Percentiles rank a stretch among this genome's conserved stretches.
phyloP scores from a whole-genome alignment of 805 yeast species.

The Sporopachydermia lactativora region DNA sequence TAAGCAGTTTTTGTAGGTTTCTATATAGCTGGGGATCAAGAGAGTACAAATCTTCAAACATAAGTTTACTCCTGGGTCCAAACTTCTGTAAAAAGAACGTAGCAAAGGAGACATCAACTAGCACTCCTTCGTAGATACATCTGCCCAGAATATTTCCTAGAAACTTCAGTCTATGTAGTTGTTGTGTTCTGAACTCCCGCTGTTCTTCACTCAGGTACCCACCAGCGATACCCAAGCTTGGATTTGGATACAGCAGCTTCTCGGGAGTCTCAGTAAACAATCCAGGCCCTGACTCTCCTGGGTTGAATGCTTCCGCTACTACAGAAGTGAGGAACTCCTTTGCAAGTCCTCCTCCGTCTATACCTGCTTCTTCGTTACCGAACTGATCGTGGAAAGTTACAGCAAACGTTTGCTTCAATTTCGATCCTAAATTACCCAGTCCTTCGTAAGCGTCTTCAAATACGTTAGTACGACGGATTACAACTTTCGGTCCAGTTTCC shows the following conservation, averaged over 20 bases:
- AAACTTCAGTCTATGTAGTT: slow-evolving; percentile 33
- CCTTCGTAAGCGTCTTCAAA: slow-evolving; percentile 60
- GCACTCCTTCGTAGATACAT: slow-evolving; percentile 70
- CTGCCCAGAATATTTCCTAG: slow-evolving; percentile 80
- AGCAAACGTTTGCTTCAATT: slow-evolving; percentile 42
- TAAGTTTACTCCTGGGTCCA: slow-evolving; percentile 28
- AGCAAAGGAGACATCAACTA: slow-evolving; percentile 75
- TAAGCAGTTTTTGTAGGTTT: slow-evolving; percentile 47
- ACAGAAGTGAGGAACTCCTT: slow-evolving; percentile 77
- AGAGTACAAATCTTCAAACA: slow-evolving; percentile 66
- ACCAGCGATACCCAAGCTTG: slow-evolving; percentile 29
- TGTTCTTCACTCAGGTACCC: slow-evolving; percentile 13
- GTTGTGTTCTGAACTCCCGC: slow-evolving; percentile 8
- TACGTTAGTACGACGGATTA: slow-evolving; percentile 54
- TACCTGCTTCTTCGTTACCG: slow-evolving; percentile 72
- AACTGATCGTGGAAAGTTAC: slow-evolving; percentile 60
- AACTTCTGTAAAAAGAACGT: slow-evolving; percentile 71
- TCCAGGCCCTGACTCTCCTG: slow-evolving; percentile 15
- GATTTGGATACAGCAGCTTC: slow-evolving; percentile 65
- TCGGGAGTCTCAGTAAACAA: slow-evolving; percentile 31
- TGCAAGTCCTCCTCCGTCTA: slow-evolving; percentile 95
- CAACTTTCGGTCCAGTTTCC: slow-evolving; percentile 24
- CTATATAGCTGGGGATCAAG: slow-evolving; percentile 55
- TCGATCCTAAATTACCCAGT: slow-evolving; percentile 37
- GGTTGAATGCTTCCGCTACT: slow-evolving; percentile 50